phyloP scores from a whole-genome alignment of 2,329 filamentous ascomycete species.

The Cytospora leucostoma region DNA sequence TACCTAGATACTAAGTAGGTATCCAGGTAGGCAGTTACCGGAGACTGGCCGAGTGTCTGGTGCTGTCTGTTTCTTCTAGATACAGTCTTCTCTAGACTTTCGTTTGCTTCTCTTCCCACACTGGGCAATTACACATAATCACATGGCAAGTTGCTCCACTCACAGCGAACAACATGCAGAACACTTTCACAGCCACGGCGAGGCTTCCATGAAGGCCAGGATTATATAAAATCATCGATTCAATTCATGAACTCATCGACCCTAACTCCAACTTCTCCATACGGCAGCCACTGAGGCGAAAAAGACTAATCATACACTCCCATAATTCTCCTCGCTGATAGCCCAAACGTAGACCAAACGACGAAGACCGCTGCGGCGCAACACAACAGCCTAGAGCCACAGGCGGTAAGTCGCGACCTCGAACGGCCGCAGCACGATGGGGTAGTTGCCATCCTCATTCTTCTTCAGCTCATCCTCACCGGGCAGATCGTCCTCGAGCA shows the following conservation, averaged over 20 bases:
- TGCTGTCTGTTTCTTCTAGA: no score
- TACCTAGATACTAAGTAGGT: no score
- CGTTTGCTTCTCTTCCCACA: no score
- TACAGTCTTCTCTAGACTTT: no score
- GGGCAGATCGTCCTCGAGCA: conserved; percentile 70
- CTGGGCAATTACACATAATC: no score
- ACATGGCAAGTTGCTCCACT: neutral
- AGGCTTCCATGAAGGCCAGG: neutral
- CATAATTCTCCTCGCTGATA: neutral
- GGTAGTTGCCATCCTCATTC: conserved; percentile 52
- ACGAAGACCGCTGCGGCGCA: conserved; percentile 13
- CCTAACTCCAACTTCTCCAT: neutral
- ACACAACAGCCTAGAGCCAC: conserved; percentile 42
- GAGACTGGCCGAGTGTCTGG: no score
- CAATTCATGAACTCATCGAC: neutral
- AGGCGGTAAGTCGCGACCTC: conserved; percentile 83
- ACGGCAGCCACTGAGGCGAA: neutral
- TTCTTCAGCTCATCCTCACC: conserved; percentile 66
- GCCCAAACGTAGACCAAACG: conserved; percentile 1
- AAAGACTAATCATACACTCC: neutral
- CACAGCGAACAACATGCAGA: neutral
- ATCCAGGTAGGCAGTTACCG: no score
- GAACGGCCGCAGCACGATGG: conserved; percentile 72
- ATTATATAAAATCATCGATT: neutral
- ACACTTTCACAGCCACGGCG: neutral